Conservation (phyloP, 768 basidiomycete genomes). For the Termitomyces sp. region DNA sequence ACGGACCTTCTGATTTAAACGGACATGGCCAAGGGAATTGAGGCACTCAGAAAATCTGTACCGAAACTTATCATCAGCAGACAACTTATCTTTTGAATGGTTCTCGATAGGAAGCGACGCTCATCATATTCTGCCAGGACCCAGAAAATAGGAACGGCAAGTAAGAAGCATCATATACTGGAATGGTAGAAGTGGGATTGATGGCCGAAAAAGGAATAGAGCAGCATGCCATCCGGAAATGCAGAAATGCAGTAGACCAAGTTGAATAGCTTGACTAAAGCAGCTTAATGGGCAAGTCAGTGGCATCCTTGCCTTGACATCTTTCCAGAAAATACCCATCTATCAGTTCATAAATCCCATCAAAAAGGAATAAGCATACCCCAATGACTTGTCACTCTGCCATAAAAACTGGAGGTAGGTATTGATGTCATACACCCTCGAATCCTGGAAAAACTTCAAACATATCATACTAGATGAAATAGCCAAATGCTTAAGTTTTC, state of each 20-base stretch:
- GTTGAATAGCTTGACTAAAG: no score
- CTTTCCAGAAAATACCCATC: conserved; percentile 33
- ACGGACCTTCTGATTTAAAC: background rate
- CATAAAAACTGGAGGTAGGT: conserved; percentile 40
- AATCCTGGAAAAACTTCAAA: conserved; percentile 18
- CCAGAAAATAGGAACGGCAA: background rate
- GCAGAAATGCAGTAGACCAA: no score
- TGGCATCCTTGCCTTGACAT: conserved; percentile 39
- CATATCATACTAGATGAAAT: no score
- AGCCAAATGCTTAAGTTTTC: no score
- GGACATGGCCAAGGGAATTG: background rate
- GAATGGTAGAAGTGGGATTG: background rate
- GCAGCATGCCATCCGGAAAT: no score
- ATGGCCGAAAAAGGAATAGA: no score
- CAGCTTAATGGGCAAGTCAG: conserved; percentile 9
- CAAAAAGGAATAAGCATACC: conserved; percentile 25
- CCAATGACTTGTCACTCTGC: conserved; percentile 36
- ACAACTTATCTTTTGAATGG: background rate
- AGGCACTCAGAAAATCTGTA: background rate
- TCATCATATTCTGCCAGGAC: background rate
- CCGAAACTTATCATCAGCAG: background rate
- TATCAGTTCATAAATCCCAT: background rate
- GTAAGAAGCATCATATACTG: background rate
- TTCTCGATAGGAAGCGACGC: background rate
- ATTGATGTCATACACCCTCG: conserved; percentile 44